Percentiles rank a stretch among this genome's conserved stretches.
Evolutionary conservation across 2,329 filamentous ascomycete species (phyloP).

Genomic region (Talaromyces piceae): DNA sequence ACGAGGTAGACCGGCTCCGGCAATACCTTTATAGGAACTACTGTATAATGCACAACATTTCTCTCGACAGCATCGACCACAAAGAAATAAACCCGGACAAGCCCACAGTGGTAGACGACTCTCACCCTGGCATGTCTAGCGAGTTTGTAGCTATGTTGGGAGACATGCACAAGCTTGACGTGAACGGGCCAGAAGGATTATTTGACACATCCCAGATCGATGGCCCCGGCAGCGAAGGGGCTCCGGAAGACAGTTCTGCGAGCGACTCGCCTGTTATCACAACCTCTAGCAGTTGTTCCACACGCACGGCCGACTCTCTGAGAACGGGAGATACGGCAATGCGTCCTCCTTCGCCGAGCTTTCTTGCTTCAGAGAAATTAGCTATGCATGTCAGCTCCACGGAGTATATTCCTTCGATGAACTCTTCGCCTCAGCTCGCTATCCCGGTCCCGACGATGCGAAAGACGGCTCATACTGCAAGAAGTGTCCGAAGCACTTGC

Average conservation of each 20-base stretch:
- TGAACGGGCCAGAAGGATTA: constrained; percentile 24
- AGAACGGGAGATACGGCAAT: constrained; percentile 3
- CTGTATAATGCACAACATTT: constrained; percentile 31
- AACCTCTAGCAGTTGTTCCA: constrained; percentile 9
- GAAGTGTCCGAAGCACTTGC: constrained; percentile 30
- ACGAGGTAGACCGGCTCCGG: constrained; percentile 35
- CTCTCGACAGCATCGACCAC: constrained; percentile 4
- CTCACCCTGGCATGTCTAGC: constrained; percentile 34
- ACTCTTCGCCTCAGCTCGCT: constrained; percentile 21
- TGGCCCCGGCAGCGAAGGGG: constrained; percentile 1
- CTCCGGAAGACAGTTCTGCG: constrained; percentile 6
- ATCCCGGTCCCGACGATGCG: constrained; percentile 26
- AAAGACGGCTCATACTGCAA: constrained; percentile 13
- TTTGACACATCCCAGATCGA: constrained; percentile 5
- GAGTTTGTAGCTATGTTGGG: constrained; percentile 33
- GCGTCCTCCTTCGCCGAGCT: constrained; percentile 22
- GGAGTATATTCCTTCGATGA: constrained; percentile 17
- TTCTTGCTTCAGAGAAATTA: constrained; percentile 13
- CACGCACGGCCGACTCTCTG: constrained; percentile 8
- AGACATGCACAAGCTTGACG: constrained; percentile 27
- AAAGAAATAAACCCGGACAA: constrained; percentile 12
- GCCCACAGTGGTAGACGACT: constrained; percentile 25
- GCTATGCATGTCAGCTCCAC: constrained; percentile 12
- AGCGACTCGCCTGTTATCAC: constrained; percentile 10
- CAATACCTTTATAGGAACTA: constrained; percentile 42